Base-by-base conservation (phyloP, 257 asterid genomes). In the Thymus quinquecostatus region DNA sequence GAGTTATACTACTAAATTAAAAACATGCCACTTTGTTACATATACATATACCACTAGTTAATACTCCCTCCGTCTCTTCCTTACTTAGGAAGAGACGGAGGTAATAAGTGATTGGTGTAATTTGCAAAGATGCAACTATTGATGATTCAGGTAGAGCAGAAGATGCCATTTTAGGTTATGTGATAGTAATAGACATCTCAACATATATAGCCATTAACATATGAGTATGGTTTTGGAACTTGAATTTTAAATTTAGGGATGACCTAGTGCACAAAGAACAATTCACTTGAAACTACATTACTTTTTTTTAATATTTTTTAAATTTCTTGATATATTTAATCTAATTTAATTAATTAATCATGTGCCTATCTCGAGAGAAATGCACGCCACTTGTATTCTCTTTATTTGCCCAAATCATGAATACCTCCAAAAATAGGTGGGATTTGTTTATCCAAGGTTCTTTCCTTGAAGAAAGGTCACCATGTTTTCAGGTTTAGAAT, bases 361-460 rank as follows among this genome's bases (percentile, higher is more conserved):
- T 72, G 61, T 57, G 81, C 33, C 70, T 58, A 40, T 61, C 50
- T 60, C n/a, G 40, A 51, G 70, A 68, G 68, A 60, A 64, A 40
- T 73, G 75, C 59, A 74, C 71, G 69, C 70, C 73, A 66, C 75
- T 78, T 75, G 79, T 56, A 38, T 13, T 67, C 71, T 47, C 11
- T 62, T 61, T 61, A 9, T 66, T 38, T 64, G 70, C 55, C 64
- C 74, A 79, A 77, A 36, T 77, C 77, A 64, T 72, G 69, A 72
- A 62, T 77, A 71, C 69, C 71, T 75, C 74, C 74, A 81, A 82
- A 75, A 66, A 21, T 68, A 71, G 30, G 72, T 75, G 56, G 71
- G 49, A 54, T 79, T 79, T 65, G 79, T 76, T 74, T 70, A 85
- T 75, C 64, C 58, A 71, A 60, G 74, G 58, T 63, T 55, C 66